phyloP scores from a whole-genome alignment of 2,329 filamentous ascomycete genomes.

The Nannizziopsis arthrosporioides region DNA sequence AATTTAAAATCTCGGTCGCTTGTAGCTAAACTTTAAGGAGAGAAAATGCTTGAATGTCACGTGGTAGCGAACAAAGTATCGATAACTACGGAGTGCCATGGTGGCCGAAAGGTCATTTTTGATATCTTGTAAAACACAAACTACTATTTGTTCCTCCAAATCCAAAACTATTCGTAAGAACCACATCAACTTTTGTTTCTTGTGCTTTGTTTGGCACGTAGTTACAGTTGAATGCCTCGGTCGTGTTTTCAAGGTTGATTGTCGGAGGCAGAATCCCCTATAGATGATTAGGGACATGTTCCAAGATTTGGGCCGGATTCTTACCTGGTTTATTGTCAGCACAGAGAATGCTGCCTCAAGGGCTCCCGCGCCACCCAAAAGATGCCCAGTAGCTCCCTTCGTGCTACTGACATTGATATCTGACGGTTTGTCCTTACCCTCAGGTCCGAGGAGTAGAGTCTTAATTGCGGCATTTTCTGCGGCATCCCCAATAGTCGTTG shows the following conservation, averaged over 20 bases:
- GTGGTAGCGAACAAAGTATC: not conserved
- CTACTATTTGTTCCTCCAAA: conserved; percentile 95
- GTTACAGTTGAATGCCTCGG: conserved; percentile 64
- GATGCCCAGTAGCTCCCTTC: conserved; percentile 83
- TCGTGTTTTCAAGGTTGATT: conserved; percentile 60
- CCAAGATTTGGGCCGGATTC: not conserved
- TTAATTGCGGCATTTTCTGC: conserved; percentile 81
- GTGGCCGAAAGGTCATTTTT: not conserved
- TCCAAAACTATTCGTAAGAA: conserved; percentile 89
- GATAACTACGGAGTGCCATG: not conserved
- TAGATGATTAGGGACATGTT: not conserved
- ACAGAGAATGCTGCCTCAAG: conserved; percentile 81
- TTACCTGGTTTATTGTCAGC: conserved; percentile 64
- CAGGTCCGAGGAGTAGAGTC: conserved; percentile 59
- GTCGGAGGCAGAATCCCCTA: conserved; percentile 76
- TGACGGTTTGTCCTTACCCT: conserved; percentile 49
- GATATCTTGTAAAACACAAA: conserved; percentile 52
- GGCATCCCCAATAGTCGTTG: conserved; percentile 70
- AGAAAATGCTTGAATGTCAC: not conserved
- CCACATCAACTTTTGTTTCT: conserved; percentile 56
- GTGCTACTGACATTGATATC: conserved; percentile 81
- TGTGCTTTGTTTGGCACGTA: conserved; percentile 67
- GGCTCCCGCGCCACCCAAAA: conserved; percentile 82
- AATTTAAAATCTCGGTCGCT: not conserved
- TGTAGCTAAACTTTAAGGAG: not conserved